A percentile compares a stretch with the other conserved stretches of the same genome.
phyloP scores from a whole-genome alignment of 768 basidiomycete species.

The Leucocoprinus sp. region DNA sequence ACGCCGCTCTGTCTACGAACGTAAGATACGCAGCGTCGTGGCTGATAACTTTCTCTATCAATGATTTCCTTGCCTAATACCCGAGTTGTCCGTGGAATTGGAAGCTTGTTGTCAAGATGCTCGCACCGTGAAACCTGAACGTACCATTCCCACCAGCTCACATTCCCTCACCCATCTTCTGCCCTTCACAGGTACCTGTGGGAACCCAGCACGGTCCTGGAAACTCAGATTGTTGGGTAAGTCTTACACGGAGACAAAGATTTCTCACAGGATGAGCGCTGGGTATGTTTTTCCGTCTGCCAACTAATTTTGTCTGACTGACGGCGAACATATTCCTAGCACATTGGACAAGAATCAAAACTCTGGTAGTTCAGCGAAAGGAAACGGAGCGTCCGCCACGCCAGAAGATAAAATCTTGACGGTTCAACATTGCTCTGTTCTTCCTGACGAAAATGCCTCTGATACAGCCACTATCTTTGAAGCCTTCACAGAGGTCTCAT shows the following conservation, averaged over 20 bases:
- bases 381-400: conserved; percentile 10
- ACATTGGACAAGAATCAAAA: not conserved
- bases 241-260: not conserved
- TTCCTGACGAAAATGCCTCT: conserved; percentile 12
- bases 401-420: conserved; percentile 21
- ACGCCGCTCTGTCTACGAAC: conserved; percentile 9
- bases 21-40: conserved; percentile 4
- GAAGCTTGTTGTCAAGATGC: not conserved
- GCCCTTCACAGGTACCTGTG: not conserved
- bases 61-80: conserved; percentile 11
- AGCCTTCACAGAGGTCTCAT: conserved; percentile 37
- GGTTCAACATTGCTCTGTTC: conserved; percentile 15
- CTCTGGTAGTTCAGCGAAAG: conserved; percentile 18
- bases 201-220: no score
- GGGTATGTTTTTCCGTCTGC: not conserved
- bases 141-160: not conserved
- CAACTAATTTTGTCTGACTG: conserved; percentile 6
- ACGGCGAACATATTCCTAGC: not conserved
- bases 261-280: not conserved
- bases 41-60: conserved; percentile 9
- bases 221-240: not conserved
- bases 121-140: conserved; percentile 2
- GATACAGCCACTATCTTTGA: conserved; percentile 24
- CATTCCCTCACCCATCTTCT: not conserved
- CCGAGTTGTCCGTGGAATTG: conserved; percentile 12